Conservation (phyloP, 169 alveolate genomes). For the Neospora caninum region DNA sequence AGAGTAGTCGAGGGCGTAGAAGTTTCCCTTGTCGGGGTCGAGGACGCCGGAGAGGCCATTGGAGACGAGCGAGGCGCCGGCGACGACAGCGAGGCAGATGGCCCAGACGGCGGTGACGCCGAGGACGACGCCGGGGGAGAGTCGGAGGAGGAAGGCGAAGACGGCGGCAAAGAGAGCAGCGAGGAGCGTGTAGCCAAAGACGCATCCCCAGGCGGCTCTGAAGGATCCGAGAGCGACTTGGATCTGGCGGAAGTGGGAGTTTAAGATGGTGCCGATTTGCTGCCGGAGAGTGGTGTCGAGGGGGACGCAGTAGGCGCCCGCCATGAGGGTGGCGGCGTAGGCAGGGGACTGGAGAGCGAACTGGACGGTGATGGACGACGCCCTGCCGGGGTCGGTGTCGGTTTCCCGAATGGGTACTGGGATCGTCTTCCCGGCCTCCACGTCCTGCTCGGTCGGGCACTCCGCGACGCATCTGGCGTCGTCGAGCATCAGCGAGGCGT, state of each 20-base stretch:
- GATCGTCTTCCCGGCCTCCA: constrained; percentile 57
- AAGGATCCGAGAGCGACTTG: constrained; percentile 67
- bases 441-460: constrained; percentile 65
- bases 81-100: constrained; percentile 40
- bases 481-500: constrained; percentile 47
- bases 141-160: constrained; percentile 39
- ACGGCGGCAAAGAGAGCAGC: constrained; percentile 43
- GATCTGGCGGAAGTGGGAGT: constrained; percentile 48
- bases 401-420: constrained; percentile 59
- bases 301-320: constrained; percentile 69
- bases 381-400: not conserved
- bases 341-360: constrained; percentile 59
- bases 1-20: constrained; percentile 65
- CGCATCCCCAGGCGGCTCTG: constrained; percentile 39
- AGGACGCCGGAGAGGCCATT: constrained; percentile 51
- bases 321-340: constrained; percentile 64
- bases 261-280: constrained; percentile 39
- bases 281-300: constrained; percentile 60
- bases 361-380: constrained; percentile 53
- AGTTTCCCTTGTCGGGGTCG: constrained; percentile 61
- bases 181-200: constrained; percentile 44
- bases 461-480: constrained; percentile 63
- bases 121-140: constrained; percentile 58
- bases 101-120: constrained; percentile 57
- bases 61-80: constrained; percentile 52